These are phyloP conservation scores for Phlebopus sp. DNA, from an alignment of 1,284 basidiomycete genomes.

Conservation along the genomic window DNA sequence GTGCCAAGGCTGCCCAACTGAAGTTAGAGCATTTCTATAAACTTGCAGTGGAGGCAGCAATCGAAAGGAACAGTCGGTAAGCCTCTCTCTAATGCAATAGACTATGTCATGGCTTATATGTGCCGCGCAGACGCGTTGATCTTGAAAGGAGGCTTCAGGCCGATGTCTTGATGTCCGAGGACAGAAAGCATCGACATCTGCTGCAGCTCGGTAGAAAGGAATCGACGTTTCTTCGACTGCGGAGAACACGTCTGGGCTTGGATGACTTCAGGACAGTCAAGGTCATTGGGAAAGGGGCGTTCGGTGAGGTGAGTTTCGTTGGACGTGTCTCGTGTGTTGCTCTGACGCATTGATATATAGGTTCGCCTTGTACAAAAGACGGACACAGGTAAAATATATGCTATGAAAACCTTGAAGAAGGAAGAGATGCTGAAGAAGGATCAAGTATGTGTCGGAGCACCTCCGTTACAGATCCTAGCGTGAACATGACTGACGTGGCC, in stretches of 20 bases:
- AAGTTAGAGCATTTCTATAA: constrained; percentile 93
- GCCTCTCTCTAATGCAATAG: constrained; percentile 14
- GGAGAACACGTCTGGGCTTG: constrained; percentile 84
- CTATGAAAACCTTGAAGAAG: constrained; percentile 98
- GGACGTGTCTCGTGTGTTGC: constrained; percentile 41
- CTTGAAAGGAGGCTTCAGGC: constrained; percentile 75
- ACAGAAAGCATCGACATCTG: constrained; percentile 78
- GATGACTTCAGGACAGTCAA: constrained; percentile 91
- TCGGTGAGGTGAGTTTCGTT: constrained; percentile 68
- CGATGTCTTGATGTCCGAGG: constrained; percentile 66
- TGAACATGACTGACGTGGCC: constrained; percentile 25
- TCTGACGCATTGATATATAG: constrained; percentile 58
- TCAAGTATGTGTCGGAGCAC: constrained; percentile 55
- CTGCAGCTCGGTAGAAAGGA: constrained; percentile 82
- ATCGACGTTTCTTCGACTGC: constrained; percentile 74
- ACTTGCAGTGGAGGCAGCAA: constrained; percentile 86
- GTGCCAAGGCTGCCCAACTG: constrained; percentile 85
- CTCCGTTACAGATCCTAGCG: constrained; percentile 31
- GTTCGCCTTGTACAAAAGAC: constrained; percentile 95
- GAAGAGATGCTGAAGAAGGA: constrained; percentile 99
- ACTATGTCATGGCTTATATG: constrained; percentile 7
- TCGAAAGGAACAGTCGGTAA: constrained; percentile 84
- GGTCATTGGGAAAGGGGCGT: constrained; percentile 93
- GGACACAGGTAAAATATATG: constrained; percentile 98
- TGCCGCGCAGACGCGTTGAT: constrained; percentile 67